Percentiles rank a stretch among this genome's conserved stretches.
Conservation (phyloP, 805 yeast genomes). For the Sugiyamaella floridensis region DNA sequence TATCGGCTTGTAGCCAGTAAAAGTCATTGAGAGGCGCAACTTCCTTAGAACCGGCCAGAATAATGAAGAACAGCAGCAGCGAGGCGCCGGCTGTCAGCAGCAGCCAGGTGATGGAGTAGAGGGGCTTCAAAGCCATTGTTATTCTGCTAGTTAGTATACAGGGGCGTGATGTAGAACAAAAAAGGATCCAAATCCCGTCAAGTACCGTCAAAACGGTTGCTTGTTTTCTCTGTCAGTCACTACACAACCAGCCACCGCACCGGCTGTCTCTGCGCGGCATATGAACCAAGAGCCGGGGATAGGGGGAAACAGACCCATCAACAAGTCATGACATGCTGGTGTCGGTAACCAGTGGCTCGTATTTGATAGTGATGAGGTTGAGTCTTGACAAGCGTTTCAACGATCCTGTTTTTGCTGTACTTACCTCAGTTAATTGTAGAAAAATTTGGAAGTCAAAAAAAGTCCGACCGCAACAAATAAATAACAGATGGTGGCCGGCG, state of each 20-base stretch:
- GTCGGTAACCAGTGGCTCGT: too few relatives aligned
- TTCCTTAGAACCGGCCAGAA: conserved; percentile 57
- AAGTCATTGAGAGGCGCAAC: conserved; percentile 52
- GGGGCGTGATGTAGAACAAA: too few relatives aligned
- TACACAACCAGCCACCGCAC: not conserved
- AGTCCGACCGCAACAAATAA: not conserved
- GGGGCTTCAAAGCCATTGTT: conserved; percentile 3
- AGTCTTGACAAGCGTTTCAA: too few relatives aligned
- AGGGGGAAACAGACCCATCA: too few relatives aligned
- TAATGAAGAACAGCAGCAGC: conserved; percentile 51
- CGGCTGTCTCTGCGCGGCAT: too few relatives aligned
- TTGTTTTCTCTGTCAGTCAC: too few relatives aligned
- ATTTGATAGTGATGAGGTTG: too few relatives aligned
- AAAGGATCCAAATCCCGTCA: not conserved
- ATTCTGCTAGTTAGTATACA: not conserved
- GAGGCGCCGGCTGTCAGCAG: conserved; percentile 39
- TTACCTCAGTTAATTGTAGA: not conserved
- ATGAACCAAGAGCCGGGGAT: too few relatives aligned
- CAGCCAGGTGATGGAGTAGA: conserved; percentile 26
- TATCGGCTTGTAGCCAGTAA: conserved; percentile 77
- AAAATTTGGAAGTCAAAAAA: not conserved
- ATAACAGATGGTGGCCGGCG: not conserved
- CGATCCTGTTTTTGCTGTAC: not conserved
- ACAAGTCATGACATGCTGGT: too few relatives aligned
- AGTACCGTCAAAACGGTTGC: too few relatives aligned